Conservation (phyloP, 345 rosid genomes). For the Trapa incisa region DNA sequence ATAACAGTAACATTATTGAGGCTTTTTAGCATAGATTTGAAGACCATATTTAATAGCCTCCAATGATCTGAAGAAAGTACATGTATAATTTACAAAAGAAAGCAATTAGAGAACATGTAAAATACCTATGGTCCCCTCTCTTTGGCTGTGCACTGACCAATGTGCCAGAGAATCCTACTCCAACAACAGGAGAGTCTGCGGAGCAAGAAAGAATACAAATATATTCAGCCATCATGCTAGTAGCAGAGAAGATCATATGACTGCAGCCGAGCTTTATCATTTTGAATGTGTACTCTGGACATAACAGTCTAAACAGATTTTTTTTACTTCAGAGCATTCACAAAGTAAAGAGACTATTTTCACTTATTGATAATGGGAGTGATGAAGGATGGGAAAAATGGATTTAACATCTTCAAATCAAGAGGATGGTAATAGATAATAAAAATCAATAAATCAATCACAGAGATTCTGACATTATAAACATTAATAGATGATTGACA, state of each 20-base stretch:
- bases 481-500: not conserved
- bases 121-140: conserved; percentile 73
- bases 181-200: conserved; percentile 60
- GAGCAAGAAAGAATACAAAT: conserved; percentile 6
- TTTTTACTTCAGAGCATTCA: not conserved
- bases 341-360: not conserved
- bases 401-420: not conserved
- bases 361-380: not conserved
- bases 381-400: not conserved
- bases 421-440: not conserved
- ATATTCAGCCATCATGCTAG: not conserved
- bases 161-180: conserved; percentile 81
- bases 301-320: not conserved
- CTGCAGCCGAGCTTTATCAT: not conserved
- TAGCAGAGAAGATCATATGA: not conserved
- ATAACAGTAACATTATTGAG: no score
- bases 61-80: not conserved
- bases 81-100: not conserved
- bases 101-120: not conserved
- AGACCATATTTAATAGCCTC: no score
- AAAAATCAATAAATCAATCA: not conserved
- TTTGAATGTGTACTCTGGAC: not conserved
- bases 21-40: no score
- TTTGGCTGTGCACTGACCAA: conserved; percentile 52
- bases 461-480: not conserved